Percentiles rank a stretch among this genome's conserved stretches.
These are phyloP conservation scores for Penicillium sp. DNA, from an alignment of 2,329 filamentous ascomycete genomes.

Conservation along the genomic window DNA sequence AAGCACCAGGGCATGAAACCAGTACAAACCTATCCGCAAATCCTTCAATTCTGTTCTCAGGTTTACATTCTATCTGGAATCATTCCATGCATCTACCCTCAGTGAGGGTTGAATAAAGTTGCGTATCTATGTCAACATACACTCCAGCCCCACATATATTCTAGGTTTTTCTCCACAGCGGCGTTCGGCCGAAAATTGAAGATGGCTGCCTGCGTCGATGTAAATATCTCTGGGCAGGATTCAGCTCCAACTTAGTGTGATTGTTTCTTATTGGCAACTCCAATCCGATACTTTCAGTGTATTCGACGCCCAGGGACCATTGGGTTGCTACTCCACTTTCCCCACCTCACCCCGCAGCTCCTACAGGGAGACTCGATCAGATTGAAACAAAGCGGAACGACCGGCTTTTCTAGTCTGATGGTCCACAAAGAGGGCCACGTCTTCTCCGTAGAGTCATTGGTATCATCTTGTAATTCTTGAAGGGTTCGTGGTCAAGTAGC, in stretches of 20 bases:
- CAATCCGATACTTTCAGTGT: background rate
- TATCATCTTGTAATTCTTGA: background rate
- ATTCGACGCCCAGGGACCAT: background rate
- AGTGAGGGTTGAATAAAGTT: background rate
- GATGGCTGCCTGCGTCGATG: background rate
- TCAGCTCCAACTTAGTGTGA: background rate
- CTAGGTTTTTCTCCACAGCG: background rate
- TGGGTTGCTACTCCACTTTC: background rate
- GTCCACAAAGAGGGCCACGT: background rate
- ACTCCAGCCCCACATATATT: background rate
- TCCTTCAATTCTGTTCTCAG: no score
- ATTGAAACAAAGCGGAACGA: background rate
- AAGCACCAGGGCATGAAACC: no score
- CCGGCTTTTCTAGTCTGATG: background rate
- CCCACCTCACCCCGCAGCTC: background rate
- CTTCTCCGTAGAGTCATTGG: background rate
- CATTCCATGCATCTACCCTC: background rate
- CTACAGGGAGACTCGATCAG: background rate
- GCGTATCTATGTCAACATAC: background rate
- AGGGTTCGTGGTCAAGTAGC: background rate
- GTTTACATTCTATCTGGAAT: background rate
- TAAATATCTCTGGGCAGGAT: background rate
- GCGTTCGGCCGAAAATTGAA: background rate
- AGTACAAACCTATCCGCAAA: no score
- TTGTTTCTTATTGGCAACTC: background rate